phyloP scores from a whole-genome alignment of 495 filamentous ascomycete genomes.

The Tuber microsphaerosporum region DNA sequence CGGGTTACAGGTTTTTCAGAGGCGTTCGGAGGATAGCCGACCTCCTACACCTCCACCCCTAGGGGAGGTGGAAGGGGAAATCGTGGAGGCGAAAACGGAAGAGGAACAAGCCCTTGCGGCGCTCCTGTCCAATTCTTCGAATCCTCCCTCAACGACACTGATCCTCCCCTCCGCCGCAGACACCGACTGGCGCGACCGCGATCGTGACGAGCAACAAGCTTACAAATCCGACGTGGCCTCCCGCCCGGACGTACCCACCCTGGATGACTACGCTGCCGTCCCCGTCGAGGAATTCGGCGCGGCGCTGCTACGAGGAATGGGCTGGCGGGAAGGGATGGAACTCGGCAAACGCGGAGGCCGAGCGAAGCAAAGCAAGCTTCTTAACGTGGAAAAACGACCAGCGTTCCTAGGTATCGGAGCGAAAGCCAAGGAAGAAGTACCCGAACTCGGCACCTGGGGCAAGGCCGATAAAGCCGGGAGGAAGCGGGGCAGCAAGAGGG shows the following conservation, averaged over 20 bases:
- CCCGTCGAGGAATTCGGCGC: slow-evolving; percentile 93
- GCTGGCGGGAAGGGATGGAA: slow-evolving; percentile 80
- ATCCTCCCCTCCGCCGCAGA: slow-evolving; percentile 48
- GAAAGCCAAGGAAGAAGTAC: slow-evolving; percentile 47
- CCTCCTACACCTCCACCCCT: slow-evolving; percentile 10
- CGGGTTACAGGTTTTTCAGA: slow-evolving; percentile 47
- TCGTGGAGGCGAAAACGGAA: slow-evolving; percentile 46
- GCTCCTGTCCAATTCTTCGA: slow-evolving; percentile 52
- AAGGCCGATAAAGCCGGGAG: slow-evolving; percentile 54
- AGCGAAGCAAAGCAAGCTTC: slow-evolving; percentile 47
- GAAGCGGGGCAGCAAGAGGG: slow-evolving; percentile 43
- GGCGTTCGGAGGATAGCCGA: slow-evolving; percentile 44
- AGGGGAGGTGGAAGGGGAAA: slow-evolving; percentile 8
- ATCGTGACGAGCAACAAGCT: slow-evolving; percentile 56
- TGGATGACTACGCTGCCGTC: slow-evolving; percentile 78
- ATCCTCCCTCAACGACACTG: slow-evolving; percentile 52
- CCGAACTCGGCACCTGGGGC: slow-evolving; percentile 64
- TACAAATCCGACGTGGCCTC: slow-evolving; percentile 61
- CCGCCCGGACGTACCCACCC: slow-evolving; percentile 65
- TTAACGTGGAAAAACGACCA: slow-evolving; percentile 58
- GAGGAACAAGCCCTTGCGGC: slow-evolving; percentile 78
- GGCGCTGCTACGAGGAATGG: slow-evolving; percentile 80
- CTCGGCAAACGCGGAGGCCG: slow-evolving; percentile 52
- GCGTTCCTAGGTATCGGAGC: slow-evolving; percentile 82
- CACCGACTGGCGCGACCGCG: slow-evolving; percentile 42